Conservation (phyloP, 257 asterid species). For the Eustoma russellianum region DNA sequence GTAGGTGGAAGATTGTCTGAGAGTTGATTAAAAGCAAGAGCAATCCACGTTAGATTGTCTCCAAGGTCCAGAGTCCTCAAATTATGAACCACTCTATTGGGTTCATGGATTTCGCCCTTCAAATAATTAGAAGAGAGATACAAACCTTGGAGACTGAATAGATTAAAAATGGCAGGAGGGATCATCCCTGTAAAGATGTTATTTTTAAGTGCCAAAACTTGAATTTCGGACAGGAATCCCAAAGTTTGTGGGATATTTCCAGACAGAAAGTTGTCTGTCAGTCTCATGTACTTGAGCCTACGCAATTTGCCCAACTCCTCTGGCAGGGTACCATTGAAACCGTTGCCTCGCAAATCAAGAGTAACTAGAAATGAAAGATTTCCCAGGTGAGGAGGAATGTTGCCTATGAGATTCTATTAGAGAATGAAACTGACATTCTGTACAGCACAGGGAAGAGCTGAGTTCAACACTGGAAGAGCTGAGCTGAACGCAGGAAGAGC, state of each 20-base stretch:
- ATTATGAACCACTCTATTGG: slow-evolving; percentile 22
- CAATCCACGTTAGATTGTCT: slow-evolving; percentile 1
- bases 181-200: slow-evolving; percentile 11
- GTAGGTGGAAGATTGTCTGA: not conserved
- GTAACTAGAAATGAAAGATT: slow-evolving; percentile 1
- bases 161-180: slow-evolving; percentile 16
- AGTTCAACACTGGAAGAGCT: too few relatives aligned
- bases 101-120: slow-evolving; percentile 22
- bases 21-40: too few relatives aligned
- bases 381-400: slow-evolving; percentile 5
- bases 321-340: slow-evolving; percentile 13
- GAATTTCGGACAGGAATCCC: slow-evolving; percentile 1
- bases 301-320: not conserved
- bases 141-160: slow-evolving; percentile 9
- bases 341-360: slow-evolving; percentile 12
- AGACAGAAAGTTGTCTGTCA: slow-evolving; percentile 11
- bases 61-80: slow-evolving; percentile 13
- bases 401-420: slow-evolving; percentile 4
- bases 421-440: too few relatives aligned
- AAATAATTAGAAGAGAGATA: slow-evolving; percentile 11
- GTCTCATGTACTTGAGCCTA: slow-evolving; percentile 4
- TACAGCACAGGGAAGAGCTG: too few relatives aligned
- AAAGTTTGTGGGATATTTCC: slow-evolving; percentile 3
- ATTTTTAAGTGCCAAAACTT: slow-evolving; percentile 1
- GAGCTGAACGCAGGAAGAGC: too few relatives aligned